Evolutionary conservation across 2,329 filamentous ascomycete genomes (phyloP), one percentile per base, ranked within the genome.

Genomic region (Talaromyces sp.): DNA sequence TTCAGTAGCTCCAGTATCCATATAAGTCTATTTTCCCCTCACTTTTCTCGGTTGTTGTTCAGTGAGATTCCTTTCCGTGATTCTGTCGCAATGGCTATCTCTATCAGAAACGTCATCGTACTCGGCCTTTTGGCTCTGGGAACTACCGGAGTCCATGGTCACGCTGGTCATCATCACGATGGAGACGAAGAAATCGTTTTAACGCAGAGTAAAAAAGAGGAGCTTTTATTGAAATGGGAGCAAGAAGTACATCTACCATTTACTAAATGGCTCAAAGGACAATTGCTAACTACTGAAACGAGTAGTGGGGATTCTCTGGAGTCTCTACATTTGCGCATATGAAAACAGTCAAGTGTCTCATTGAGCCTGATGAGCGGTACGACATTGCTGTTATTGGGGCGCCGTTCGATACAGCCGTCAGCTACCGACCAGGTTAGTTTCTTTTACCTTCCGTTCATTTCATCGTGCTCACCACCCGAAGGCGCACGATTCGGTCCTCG

Each of bases 401-500:
- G 0, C 89, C 89, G 0, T 92, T 92, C 69, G 89, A 92, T 72
- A 91, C 88, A 1, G 87, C 88, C 12, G 86, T 89, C 44, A 86
- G 81, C 67, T 91, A 90, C 75, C 81, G 88, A 62, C 87, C 88
- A 50, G 86, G 85, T 86, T 72, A 69, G 78, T 71, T 40, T n/a
- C 18, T 39, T 23, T 39, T 57, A 16, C 33, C 3, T 37, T 3
- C 21, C 39, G 8, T 21, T 6, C 14, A n/a, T 28, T 40, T 9
- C 21, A 42, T 28, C 48, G 9, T 28, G 37, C 62, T 61, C 50
- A 65, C 33, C 18, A 28, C 33, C 55, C 2, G 16, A 61, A 78
- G 78, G 88, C 42, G 89, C 89, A 16, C 86, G 93, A 8, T 96
- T 96, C 72, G 93, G 93, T 0, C 93, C 93, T 37, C 86, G 91